These are phyloP conservation scores for Pestalotiopsis sp. DNA, from an alignment of 2,329 filamentous ascomycete genomes.

Conservation along the genomic window DNA sequence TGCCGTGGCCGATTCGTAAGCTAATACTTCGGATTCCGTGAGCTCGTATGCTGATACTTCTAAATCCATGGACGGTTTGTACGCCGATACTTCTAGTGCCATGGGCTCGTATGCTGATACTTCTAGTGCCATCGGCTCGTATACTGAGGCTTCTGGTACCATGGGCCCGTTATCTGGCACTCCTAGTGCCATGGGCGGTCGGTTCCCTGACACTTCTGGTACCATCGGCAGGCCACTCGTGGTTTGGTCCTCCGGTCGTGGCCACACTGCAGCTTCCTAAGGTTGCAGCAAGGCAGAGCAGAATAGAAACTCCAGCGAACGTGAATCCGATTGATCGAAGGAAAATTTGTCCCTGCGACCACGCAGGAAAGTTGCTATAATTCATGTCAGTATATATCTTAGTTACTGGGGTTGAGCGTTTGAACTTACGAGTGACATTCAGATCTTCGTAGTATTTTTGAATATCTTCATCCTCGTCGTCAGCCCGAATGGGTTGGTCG, in stretches of 20 bases:
- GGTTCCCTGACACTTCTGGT: not conserved
- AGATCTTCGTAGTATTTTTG: constrained; percentile 58
- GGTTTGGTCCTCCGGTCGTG: not conserved
- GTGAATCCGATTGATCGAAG: constrained; percentile 53
- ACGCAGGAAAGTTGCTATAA: constrained; percentile 40
- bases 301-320: constrained; percentile 48
- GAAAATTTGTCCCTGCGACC: constrained; percentile 53
- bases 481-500: constrained; percentile 51
- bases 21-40: no score
- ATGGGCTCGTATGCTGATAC: not conserved
- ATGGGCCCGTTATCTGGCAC: no score
- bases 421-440: constrained; percentile 59
- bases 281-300: constrained; percentile 45
- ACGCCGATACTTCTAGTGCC: no score
- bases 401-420: not conserved
- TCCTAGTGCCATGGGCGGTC: no score
- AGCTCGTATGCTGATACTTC: no score
- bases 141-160: not conserved
- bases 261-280: not conserved
- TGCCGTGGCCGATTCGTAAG: no score
- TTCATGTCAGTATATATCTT: constrained; percentile 15
- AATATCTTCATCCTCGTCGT: constrained; percentile 49
- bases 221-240: not conserved
- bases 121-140: not conserved
- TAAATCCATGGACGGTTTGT: no score